A percentile compares a stretch with the other conserved stretches of the same genome.
Conservation (phyloP, 306 rosid species). For the Acacia crassicarpa region DNA sequence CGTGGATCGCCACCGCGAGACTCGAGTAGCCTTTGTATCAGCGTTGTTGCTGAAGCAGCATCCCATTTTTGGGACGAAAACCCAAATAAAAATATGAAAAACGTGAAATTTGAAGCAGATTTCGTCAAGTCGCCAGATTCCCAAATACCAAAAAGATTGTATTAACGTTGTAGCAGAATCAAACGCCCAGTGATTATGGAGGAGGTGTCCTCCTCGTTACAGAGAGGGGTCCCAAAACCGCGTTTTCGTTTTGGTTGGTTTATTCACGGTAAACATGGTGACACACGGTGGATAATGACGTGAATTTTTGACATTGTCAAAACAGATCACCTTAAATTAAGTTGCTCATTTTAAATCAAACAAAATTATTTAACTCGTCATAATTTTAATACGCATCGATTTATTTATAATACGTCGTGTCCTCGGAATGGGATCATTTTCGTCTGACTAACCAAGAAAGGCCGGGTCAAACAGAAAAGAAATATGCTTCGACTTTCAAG, state of each 20-base stretch:
- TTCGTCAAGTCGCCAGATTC: neutral
- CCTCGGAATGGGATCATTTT: neutral
- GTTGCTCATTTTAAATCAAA: too few relatives aligned
- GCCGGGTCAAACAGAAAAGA: neutral
- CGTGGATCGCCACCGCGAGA: constrained; percentile 92
- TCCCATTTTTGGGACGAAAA: constrained; percentile 53
- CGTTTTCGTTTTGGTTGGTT: neutral
- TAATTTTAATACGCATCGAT: neutral
- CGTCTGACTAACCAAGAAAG: neutral
- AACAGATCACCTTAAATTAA: neutral
- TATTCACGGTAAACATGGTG: neutral
- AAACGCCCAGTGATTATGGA: neutral
- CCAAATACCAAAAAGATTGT: neutral
- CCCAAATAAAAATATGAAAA: neutral
- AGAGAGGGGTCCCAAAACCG: constrained; percentile 16
- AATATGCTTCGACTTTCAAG: neutral
- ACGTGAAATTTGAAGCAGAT: neutral
- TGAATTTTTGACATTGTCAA: neutral
- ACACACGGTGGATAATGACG: neutral
- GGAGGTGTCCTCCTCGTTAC: neutral
- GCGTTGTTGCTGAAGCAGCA: constrained; percentile 64
- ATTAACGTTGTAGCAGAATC: neutral
- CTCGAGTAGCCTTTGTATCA: constrained; percentile 63
- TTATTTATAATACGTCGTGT: neutral
- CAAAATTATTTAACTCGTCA: too few relatives aligned